Evolutionary conservation across 176 grass and related monocot species (phyloP), one percentile per base, ranked within the genome.

Genomic region (Juncus inflexus): DNA sequence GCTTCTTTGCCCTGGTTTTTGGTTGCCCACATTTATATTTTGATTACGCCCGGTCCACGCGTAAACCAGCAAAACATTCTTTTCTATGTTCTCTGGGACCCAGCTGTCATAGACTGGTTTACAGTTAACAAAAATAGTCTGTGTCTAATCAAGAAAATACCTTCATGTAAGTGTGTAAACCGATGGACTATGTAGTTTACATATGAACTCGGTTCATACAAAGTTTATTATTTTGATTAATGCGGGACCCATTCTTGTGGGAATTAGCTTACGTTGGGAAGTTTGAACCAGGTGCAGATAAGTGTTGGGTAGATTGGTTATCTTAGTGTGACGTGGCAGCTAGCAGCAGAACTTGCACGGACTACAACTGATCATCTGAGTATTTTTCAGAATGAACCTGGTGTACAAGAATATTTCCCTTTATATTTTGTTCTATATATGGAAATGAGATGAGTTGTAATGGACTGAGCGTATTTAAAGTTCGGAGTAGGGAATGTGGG

Each of bases 341-440:
- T 15, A 55, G 7, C 39, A 4, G 3, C 40, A 38, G 65, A 40
- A 69, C 66, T 69, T 69, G 66, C 66, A 54, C 66, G 51, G 51
- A 41, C 51, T 16, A 69, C 66, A 69, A 9, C 37, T 41, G 66
- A 69, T 69, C 66, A 12, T 6, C 11, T 28, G 19, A 28, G 19
- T 28, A 28, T 28, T 28, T 28, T 28, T 1, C 19, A 28, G 19
- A 28, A 28, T 28, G 19, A 28, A 28, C 19, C 19, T 28, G 19
- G 19, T 28, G 19, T 28, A 2, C 3, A 9, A 52, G 10, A 3
- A 40, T 56, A 69, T 55, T 41, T 55, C 35, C 42, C 2, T 11
- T n/a, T 56, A 12, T 37, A 56, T 37, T n/a, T 6, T 5, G 66
- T 49, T 9, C 7, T 55, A 65, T 45, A 35, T 12, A n/a, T 4